These are phyloP conservation scores for Capsicum chinense DNA, from an alignment of 257 asterid genomes.

Conservation along the genomic window DNA sequence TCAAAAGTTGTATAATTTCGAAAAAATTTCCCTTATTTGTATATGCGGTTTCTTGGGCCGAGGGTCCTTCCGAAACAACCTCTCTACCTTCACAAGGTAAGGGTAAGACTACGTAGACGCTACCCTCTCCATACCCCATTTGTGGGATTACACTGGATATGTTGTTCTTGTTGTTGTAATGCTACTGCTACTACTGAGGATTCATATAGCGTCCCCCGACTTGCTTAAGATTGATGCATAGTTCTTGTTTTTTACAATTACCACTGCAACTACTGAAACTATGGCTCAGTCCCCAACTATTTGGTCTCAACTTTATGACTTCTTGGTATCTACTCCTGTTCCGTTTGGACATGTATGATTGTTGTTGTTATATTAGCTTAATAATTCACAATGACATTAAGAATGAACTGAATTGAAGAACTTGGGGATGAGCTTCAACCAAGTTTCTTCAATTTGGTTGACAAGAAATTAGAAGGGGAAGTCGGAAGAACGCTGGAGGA, in stretches of 20 bases:
- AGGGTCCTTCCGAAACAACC: no score
- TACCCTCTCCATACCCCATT: no score
- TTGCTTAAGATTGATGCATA: not conserved
- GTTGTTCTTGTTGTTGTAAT: no score
- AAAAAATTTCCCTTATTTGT: no score
- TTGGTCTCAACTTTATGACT: not conserved
- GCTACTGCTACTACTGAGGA: not conserved
- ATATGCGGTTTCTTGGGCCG: no score
- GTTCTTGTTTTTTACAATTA: not conserved
- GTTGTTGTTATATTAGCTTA: not conserved
- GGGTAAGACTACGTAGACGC: no score
- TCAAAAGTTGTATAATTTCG: no score
- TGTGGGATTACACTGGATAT: no score
- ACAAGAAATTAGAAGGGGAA: not conserved
- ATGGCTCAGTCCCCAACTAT: not conserved
- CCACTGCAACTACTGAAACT: not conserved
- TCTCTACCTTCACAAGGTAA: no score
- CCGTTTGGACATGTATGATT: not conserved
- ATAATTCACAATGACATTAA: not conserved
- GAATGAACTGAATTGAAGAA: not conserved
- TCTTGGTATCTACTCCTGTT: not conserved
- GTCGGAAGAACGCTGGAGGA: slow-evolving; percentile 24
- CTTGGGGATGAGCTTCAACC: not conserved
- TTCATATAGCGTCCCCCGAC: not conserved
- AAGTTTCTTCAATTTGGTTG: not conserved